Base-by-base conservation (phyloP, 2,329 filamentous ascomycete genomes). In the Colletotrichum melonis region DNA sequence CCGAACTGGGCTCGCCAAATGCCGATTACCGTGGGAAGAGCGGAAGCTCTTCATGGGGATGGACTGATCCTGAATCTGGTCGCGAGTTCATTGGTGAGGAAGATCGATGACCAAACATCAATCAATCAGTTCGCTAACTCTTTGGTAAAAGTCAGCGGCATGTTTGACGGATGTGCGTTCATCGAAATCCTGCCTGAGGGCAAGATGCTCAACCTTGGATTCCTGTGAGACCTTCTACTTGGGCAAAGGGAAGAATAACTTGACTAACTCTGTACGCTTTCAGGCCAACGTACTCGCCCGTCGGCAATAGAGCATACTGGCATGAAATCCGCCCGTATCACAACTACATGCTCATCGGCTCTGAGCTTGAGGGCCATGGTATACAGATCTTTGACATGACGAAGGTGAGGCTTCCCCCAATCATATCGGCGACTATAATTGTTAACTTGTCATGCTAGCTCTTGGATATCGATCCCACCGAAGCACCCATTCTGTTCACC, bases 301-400 rank as follows among this genome's bases (percentile, higher is more conserved):
- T 74, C 7, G 69, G 65, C 35, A 69, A 75, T 12, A 59, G 73
- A 19, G 74, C 74, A 22, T 75, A 75, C 59, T 84, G 82, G 82
- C 78, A 81, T 12, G 82, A 84, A 74, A 82, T 83, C 65, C 78
- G 79, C 24, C 77, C 81, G 1, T 83, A 78, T 77, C 78, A 77
- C 60, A 75, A 79, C 74, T 80, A 78, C 75, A 76, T 80, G 74
- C 75, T 83, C 65, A 82, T 84, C 19, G 82, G 82, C 24, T 80
- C 78, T 67, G 82, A 84, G 76, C 85, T 87, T 2, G 76, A 78
- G 22, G 78, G 81, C 65, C 89, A 91, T 76, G 87, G 88, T 35
- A 84, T 92, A 42, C 90, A 92, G 78, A 87, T 91, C 77, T 92
- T 92, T 74, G 89, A 92, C 77, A 85, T 90, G 87, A 87, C 82